Base-by-base conservation (phyloP, 306 rosid species). In the Calophaca sinica region DNA sequence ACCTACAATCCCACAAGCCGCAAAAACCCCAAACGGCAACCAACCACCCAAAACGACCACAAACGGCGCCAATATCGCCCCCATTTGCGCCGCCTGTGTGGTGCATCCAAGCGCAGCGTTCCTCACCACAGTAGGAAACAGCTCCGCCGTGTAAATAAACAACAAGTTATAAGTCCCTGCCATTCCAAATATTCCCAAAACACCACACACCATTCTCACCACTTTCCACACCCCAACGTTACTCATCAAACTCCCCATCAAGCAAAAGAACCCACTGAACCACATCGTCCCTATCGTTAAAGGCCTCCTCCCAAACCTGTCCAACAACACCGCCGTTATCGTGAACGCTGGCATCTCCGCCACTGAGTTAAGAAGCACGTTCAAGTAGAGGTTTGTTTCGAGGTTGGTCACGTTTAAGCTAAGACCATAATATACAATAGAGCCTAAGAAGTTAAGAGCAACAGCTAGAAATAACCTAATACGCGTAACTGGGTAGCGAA, bases 41-140 rank as follows among this genome's bases (percentile, higher is more conserved):
- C 88, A 82, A 0, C 93, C 93, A 0, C 97, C 97, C 81, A 89
- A 48, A 79, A 94, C 96, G 46, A 94, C 98, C 59, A 94, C 97
- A 65, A 91, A 59, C 6, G 98, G 98, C 1, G 98, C 90, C 79
- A 89, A 68, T 6, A 94, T 87, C 0, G 98, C 98, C 31, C 98
- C 98, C 93, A 94, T 88, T 35, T 91, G 96, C 0, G 88, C 87
- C 0, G 98, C 96, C 64, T 91, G 98, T 0, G 94, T 83, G 0
- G 91, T 83, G 13, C 89, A 76, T 1, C 98, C 98, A 0, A 94
- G 84, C 0, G 98, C 96, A 0, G 97, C 93, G 12, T 89, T 94
- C 79, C 98, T 86, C 26, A 94, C 98, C 71, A 94, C 98, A 0
- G 98, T 94, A 0, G 98, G 97, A 44, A 94, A 94, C 74, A 94